These are phyloP conservation scores for Myrica gale DNA, from an alignment of 306 rosid species.

Conservation along the genomic window DNA sequence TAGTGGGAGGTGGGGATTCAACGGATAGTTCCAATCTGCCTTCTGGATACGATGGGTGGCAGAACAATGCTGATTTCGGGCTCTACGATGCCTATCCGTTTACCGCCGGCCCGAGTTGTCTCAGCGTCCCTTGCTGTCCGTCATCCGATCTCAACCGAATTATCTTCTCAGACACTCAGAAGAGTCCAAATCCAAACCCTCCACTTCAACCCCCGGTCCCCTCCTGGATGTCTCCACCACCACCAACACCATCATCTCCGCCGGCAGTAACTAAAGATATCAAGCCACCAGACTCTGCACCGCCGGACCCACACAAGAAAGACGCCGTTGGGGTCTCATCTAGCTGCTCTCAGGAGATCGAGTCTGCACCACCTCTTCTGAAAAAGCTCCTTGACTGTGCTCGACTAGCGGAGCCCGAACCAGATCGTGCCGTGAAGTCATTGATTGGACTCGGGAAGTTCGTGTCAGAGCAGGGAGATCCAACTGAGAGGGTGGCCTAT, in stretches of 20 bases:
- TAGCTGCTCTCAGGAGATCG: constrained; percentile 42
- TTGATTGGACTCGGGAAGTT: constrained; percentile 52
- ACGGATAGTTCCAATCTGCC: constrained; percentile 72
- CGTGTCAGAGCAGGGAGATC: constrained; percentile 73
- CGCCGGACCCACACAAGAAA: constrained; percentile 11
- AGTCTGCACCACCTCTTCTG: constrained; percentile 63
- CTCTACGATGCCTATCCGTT: constrained; percentile 56
- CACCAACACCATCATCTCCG: constrained; percentile 33
- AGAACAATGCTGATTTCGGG: constrained; percentile 47
- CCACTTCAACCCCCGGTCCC: constrained; percentile 35
- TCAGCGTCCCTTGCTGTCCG: constrained; percentile 44
- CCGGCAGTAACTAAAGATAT: constrained; percentile 31
- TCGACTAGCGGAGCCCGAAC: constrained; percentile 41
- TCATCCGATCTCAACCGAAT: constrained; percentile 71
- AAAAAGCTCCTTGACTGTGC: constrained; percentile 71
- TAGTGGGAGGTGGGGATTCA: constrained; percentile 74
- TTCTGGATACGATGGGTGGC: constrained; percentile 65
- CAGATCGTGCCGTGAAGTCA: constrained; percentile 59
- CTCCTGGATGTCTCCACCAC: constrained; percentile 43
- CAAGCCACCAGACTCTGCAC: constrained; percentile 27
- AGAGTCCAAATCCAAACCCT: constrained; percentile 4
- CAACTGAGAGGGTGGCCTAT: constrained; percentile 62
- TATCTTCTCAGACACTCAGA: constrained; percentile 49
- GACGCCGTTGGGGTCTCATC: constrained; percentile 36
- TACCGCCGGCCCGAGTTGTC: constrained; percentile 53